Base-by-base conservation (phyloP, 2,329 filamentous ascomycete genomes). In the Aureobasidium zeae region DNA sequence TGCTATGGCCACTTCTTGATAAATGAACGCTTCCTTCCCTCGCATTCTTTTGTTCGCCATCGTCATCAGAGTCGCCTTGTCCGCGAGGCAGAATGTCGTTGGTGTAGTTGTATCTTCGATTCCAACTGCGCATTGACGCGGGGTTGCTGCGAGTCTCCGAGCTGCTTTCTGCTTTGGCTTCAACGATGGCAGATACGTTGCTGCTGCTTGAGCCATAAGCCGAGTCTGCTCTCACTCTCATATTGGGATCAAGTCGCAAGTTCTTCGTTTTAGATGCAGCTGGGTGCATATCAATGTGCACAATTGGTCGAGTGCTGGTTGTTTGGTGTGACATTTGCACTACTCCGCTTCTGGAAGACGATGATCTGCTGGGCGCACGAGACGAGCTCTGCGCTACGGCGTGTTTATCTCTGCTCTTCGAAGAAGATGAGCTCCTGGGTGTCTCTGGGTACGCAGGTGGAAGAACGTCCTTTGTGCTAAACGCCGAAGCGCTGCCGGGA, bases 111-210 rank as follows among this genome's bases (percentile, higher is more conserved):
- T n/a, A 33, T 21, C 22, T 26, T 4, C 28, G 7, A n/a, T 32
- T 43, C n/a, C 29, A 21, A 12, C 16, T 43, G 24, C 21, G 30
- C 16, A 12, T 21, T 20, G 39, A 43, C 15, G 39, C 28, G 9
- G 39, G 12, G 22, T 21, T 43, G 30, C 39, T 43, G 12, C 12
- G 39, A 8, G 39, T 43, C 12, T 43, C 39, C 3, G 30, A 33
- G 1, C 11, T 10, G 12, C 5, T 26, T 5, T 43, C 30, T 7
- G 30, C 4, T 10, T 34, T 43, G 8, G 29, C 21, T 26, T 15
- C 39, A 4, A 21, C 30, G 7, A 34, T 22, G 4, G 39, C 29
- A 26, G 39, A 43, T 17, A 41, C 32, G 13, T 41, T 41, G 39
- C 39, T 43, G 13, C 32, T 41, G 39, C 39, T 43, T 8, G 29